Conservation (phyloP, 1,284 basidiomycete species). For the Cryptococcus hybrid region DNA sequence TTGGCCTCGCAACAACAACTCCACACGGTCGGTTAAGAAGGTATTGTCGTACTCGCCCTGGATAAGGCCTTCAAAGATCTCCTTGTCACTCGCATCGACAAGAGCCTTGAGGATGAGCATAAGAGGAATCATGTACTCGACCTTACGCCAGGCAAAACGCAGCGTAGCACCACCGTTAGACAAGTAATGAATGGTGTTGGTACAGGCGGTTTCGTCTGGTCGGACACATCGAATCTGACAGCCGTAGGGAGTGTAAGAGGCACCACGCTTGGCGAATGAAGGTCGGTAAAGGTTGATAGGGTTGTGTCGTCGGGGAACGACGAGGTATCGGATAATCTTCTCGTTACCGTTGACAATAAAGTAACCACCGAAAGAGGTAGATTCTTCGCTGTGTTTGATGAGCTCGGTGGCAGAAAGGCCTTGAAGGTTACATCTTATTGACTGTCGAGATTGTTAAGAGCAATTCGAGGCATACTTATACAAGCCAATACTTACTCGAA, state of each 20-base stretch:
- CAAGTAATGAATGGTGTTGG: slow-evolving; percentile 96
- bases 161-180: slow-evolving; percentile 94
- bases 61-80: slow-evolving; percentile 96
- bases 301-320: slow-evolving; percentile 69
- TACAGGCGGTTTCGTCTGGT: slow-evolving; percentile 84
- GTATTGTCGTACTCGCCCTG: slow-evolving; percentile 98
- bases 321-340: slow-evolving; percentile 88
- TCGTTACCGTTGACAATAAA: slow-evolving; percentile 99
- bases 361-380: slow-evolving; percentile 98
- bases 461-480: not conserved
- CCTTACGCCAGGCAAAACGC: slow-evolving; percentile 95
- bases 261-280: slow-evolving; percentile 88
- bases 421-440: slow-evolving; percentile 89
- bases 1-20: slow-evolving; percentile 95
- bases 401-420: slow-evolving; percentile 82
- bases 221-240: slow-evolving; percentile 95
- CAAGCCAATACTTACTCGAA: slow-evolving; percentile 67
- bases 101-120: slow-evolving; percentile 97
- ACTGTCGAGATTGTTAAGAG: slow-evolving; percentile 55
- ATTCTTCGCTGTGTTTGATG: slow-evolving; percentile 88
- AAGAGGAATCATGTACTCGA: slow-evolving; percentile 98
- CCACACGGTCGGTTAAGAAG: slow-evolving; percentile 95
- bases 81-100: slow-evolving; percentile 90
- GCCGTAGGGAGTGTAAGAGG: slow-evolving; percentile 90
- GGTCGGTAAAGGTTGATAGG: slow-evolving; percentile 73